Percentiles rank a stretch among this genome's conserved stretches.
Evolutionary conservation across 148 eudicot species (phyloP).

Genomic region (Bassia scoparia): DNA sequence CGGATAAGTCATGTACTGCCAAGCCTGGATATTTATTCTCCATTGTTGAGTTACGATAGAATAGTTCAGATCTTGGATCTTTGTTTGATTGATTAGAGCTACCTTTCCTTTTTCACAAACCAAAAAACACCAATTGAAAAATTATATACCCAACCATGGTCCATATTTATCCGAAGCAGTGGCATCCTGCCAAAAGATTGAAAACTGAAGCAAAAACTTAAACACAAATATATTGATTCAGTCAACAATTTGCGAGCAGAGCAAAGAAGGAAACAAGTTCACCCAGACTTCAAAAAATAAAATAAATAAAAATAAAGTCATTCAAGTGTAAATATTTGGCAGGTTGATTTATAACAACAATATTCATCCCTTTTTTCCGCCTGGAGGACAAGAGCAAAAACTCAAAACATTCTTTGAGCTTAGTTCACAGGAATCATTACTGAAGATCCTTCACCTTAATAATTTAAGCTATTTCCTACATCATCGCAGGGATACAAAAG

Average conservation of each 20-base stretch:
- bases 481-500: not conserved
- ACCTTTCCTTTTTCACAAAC: conserved; percentile 57
- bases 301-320: no score
- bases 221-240: not conserved
- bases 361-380: no score
- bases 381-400: no score
- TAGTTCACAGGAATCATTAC: no score
- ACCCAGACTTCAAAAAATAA: no score
- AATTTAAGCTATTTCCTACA: no score
- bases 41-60: conserved; percentile 91
- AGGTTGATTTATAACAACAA: no score
- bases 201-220: not conserved
- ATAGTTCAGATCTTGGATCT: conserved; percentile 77
- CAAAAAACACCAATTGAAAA: not conserved
- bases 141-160: not conserved
- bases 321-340: no score
- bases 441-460: no score
- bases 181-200: not conserved
- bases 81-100: conserved; percentile 81
- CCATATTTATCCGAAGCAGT: not conserved
- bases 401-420: no score
- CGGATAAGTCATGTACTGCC: conserved; percentile 66
- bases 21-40: conserved; percentile 83
- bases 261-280: not conserved
- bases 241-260: not conserved